Evolutionary conservation across 129 eudicot species (phyloP).

Genomic region (Helichrysum umbraculigerum): DNA sequence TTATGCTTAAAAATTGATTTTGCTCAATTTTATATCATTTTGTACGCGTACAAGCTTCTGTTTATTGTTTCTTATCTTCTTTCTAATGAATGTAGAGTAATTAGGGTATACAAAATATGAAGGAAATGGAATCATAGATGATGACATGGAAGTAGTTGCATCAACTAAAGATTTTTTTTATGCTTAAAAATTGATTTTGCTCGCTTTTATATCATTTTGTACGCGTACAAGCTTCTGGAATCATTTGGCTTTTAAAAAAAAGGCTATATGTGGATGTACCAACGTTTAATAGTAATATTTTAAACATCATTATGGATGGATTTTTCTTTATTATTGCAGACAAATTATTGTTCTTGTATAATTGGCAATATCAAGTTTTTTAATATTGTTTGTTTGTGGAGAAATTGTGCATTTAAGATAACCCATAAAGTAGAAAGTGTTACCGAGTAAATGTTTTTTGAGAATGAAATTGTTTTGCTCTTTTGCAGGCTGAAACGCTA

Average conservation of each 20-base stretch:
- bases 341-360: background rate
- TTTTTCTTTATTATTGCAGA: background rate
- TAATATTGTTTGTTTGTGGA: background rate
- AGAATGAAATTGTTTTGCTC: background rate
- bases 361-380: background rate
- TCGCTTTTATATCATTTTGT: background rate
- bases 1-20: background rate
- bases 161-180: background rate
- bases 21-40: background rate
- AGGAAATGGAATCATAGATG: background rate
- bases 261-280: background rate
- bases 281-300: background rate
- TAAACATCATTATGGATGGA: background rate
- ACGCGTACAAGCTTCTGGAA: background rate
- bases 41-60: background rate
- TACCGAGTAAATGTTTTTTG: background rate
- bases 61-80: too few species aligned
- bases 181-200: background rate
- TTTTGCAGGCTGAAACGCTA: slow-evolving; percentile 79
- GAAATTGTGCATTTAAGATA: background rate
- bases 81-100: too few species aligned
- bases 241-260: background rate
- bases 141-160: slow-evolving; percentile 17
- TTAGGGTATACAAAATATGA: slow-evolving; percentile 21
- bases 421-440: background rate